These are phyloP conservation scores for Cynara cardunculus DNA, from an alignment of 129 eudicot species.

Conservation along the genomic window DNA sequence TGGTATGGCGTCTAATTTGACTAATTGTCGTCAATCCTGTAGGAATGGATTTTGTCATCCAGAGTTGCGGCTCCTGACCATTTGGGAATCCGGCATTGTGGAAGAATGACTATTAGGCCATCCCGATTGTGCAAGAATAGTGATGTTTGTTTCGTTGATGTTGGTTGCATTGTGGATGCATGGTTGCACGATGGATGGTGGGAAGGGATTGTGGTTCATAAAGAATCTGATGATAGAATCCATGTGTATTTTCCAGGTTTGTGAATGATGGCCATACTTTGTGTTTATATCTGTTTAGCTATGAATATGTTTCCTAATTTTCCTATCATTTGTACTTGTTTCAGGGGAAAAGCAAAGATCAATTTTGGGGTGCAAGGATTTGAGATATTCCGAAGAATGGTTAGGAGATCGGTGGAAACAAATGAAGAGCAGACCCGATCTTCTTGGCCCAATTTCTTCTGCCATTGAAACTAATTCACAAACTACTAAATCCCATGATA, in stretches of 20 bases:
- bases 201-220: slow-evolving; percentile 81
- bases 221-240: slow-evolving; percentile 47
- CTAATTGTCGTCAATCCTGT: background rate
- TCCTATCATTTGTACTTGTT: background rate
- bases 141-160: slow-evolving; percentile 8
- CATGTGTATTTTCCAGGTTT: slow-evolving; percentile 76
- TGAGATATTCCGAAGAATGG: slow-evolving; percentile 86
- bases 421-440: slow-evolving; percentile 46
- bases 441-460: slow-evolving; percentile 26
- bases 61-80: slow-evolving; percentile 54
- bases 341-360: slow-evolving; percentile 54
- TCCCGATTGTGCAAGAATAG: slow-evolving; percentile 5
- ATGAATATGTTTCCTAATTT: background rate
- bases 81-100: slow-evolving; percentile 47
- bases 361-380: slow-evolving; percentile 25
- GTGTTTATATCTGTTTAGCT: background rate
- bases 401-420: slow-evolving; percentile 50
- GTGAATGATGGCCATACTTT: background rate
- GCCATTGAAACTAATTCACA: slow-evolving; percentile 11
- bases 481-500: slow-evolving; percentile 9
- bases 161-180: slow-evolving; percentile 73
- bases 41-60: slow-evolving; percentile 84
- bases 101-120: slow-evolving; percentile 71
- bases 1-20: background rate
- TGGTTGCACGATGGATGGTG: slow-evolving; percentile 98